phyloP scores from a whole-genome alignment of 352 stramenopile genomes.

The Globisporangium paddicum region DNA sequence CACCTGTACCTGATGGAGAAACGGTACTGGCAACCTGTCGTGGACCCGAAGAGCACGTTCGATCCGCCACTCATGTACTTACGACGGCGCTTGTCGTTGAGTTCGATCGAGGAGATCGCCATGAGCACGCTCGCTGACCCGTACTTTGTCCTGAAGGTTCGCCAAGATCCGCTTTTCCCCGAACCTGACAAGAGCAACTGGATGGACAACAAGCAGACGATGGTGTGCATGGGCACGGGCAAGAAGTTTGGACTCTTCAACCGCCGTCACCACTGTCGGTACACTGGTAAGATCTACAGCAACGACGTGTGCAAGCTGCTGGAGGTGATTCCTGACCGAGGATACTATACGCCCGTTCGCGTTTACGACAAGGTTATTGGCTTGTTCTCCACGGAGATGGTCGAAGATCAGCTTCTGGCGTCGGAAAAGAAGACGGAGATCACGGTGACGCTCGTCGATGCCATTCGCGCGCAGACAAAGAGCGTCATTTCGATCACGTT shows the following conservation, averaged over 20 bases:
- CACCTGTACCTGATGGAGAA: constrained; percentile 83
- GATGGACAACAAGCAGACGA: constrained; percentile 79
- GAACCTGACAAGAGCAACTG: constrained; percentile 81
- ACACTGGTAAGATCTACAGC: constrained; percentile 85
- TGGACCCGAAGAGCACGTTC: constrained; percentile 53
- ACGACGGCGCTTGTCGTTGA: constrained; percentile 55
- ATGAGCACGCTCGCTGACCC: constrained; percentile 81
- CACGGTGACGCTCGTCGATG: constrained; percentile 77
- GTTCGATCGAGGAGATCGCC: constrained; percentile 64
- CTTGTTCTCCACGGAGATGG: constrained; percentile 79
- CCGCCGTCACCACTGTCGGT: constrained; percentile 83
- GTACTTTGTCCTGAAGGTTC: constrained; percentile 71
- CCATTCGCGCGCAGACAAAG: constrained; percentile 46
- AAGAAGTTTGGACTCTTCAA: constrained; percentile 89
- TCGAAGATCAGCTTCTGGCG: constrained; percentile 70
- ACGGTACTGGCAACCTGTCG: constrained; percentile 44
- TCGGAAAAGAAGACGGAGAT: constrained; percentile 89
- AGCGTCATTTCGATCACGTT: constrained; percentile 71
- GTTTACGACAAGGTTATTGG: constrained; percentile 78
- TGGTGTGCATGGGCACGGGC: constrained; percentile 81
- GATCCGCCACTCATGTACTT: constrained; percentile 65
- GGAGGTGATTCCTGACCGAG: constrained; percentile 72
- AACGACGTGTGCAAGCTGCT: constrained; percentile 78
- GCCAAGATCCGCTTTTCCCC: constrained; percentile 37
- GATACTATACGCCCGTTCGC: constrained; percentile 75